Percentiles rank a stretch among this genome's conserved stretches.
Evolutionary conservation across 345 rosid species (phyloP).

Genomic region (Mercurialis annua): DNA sequence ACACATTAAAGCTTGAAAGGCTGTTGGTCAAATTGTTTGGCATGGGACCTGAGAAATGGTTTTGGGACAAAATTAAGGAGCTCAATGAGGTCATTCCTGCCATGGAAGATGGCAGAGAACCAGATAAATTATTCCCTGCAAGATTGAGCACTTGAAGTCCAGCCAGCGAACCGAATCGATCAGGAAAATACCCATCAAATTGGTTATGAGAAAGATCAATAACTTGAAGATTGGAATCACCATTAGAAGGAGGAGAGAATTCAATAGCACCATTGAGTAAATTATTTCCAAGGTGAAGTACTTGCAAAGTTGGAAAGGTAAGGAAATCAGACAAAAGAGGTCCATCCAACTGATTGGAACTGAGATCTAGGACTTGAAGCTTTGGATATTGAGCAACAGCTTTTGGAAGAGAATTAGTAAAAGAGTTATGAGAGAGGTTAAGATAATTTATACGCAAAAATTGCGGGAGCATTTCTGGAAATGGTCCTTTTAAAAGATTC

Average conservation of each 20-base stretch:
- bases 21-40: slow-evolving; percentile 61
- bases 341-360: slow-evolving; percentile 71
- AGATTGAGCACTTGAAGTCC: slow-evolving; percentile 70
- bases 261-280: slow-evolving; percentile 54
- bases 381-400: slow-evolving; percentile 66
- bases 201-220: slow-evolving; percentile 84
- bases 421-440: slow-evolving; percentile 77
- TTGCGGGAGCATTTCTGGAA: slow-evolving; percentile 74
- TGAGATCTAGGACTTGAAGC: slow-evolving; percentile 78
- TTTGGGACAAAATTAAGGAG: slow-evolving; percentile 73
- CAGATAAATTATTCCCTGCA: slow-evolving; percentile 78
- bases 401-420: slow-evolving; percentile 61
- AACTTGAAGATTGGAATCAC: slow-evolving; percentile 47
- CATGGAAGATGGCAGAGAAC: slow-evolving; percentile 82
- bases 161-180: slow-evolving; percentile 53
- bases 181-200: slow-evolving; percentile 70
- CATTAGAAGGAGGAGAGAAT: slow-evolving; percentile 43
- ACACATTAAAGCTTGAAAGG: slow-evolving; percentile 67
- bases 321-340: slow-evolving; percentile 56
- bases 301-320: slow-evolving; percentile 65
- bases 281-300: slow-evolving; percentile 67
- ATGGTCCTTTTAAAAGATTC: slow-evolving; percentile 63
- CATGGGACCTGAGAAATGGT: slow-evolving; percentile 71
- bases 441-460: slow-evolving; percentile 86
- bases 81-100: slow-evolving; percentile 54